A percentile compares a stretch with the other conserved stretches of the same genome.
Evolutionary conservation across 306 rosid species (phyloP).

Genomic region (Cucurbita maxima): DNA sequence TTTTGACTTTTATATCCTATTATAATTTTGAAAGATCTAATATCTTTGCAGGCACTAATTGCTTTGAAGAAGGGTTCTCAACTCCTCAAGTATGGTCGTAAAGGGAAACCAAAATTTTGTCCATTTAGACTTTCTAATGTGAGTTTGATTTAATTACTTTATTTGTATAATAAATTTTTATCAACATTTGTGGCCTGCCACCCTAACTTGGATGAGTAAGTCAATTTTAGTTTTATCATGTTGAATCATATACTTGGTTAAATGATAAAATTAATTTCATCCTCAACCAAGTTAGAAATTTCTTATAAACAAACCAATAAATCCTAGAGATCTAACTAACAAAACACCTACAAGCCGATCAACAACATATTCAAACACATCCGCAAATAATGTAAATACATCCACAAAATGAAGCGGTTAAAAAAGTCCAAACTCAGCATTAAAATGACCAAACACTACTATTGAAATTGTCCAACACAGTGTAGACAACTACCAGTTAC

Average conservation of each 20-base stretch:
- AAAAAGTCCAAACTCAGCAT: background rate
- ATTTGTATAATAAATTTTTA: background rate
- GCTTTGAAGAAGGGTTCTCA: conserved; percentile 86
- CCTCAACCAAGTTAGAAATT: background rate
- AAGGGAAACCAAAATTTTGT: conserved; percentile 94
- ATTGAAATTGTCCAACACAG: background rate
- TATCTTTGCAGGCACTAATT: conserved; percentile 60
- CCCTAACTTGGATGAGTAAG: background rate
- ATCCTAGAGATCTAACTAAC: background rate
- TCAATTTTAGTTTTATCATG: background rate
- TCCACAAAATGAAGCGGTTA: background rate
- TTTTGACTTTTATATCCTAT: background rate
- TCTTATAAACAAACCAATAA: background rate
- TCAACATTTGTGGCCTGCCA: background rate
- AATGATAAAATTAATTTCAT: background rate
- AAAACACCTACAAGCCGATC: background rate
- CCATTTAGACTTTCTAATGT: conserved; percentile 91
- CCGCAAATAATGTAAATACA: background rate
- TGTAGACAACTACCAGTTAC: background rate
- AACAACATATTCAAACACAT: background rate
- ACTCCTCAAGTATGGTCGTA: conserved; percentile 93
- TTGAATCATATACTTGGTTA: background rate
- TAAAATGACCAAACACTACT: background rate
- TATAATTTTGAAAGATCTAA: background rate
- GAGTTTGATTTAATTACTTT: conserved; percentile 17